phyloP scores from a whole-genome alignment of 768 basidiomycete species.

The Suillus brevipes region DNA sequence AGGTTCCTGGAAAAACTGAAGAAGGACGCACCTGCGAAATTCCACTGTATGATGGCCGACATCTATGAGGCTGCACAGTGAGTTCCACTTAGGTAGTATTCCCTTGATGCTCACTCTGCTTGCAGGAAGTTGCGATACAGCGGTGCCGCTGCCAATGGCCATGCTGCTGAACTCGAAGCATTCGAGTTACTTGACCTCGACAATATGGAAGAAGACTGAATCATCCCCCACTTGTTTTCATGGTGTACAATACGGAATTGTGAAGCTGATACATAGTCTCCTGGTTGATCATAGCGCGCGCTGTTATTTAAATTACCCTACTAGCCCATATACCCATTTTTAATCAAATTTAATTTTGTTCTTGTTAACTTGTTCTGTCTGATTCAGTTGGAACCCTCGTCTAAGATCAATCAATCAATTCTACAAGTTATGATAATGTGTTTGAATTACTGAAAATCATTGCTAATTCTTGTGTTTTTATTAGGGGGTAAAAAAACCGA shows the following conservation, averaged over 20 bases:
- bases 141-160: background rate
- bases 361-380: background rate
- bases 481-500: background rate
- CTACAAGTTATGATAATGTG: background rate
- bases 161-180: background rate
- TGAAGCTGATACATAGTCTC: background rate
- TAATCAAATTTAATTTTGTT: background rate
- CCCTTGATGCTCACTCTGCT: too few relatives aligned
- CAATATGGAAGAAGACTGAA: background rate
- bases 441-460: background rate
- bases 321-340: background rate
- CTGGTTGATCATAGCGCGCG: background rate
- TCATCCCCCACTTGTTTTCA: background rate
- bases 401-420: background rate
- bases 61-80: too few relatives aligned
- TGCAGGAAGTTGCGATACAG: background rate
- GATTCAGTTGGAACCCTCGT: background rate
- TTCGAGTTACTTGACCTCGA: background rate
- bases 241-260: background rate
- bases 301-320: background rate
- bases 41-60: too few relatives aligned
- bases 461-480: background rate
- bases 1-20: too few relatives aligned
- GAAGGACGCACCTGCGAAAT: too few relatives aligned
- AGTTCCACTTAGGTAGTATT: too few relatives aligned